A percentile compares a stretch with the other conserved stretches of the same genome.
phyloP scores from a whole-genome alignment of 352 stramenopile species.

The Globisporangium acanthophoron region DNA sequence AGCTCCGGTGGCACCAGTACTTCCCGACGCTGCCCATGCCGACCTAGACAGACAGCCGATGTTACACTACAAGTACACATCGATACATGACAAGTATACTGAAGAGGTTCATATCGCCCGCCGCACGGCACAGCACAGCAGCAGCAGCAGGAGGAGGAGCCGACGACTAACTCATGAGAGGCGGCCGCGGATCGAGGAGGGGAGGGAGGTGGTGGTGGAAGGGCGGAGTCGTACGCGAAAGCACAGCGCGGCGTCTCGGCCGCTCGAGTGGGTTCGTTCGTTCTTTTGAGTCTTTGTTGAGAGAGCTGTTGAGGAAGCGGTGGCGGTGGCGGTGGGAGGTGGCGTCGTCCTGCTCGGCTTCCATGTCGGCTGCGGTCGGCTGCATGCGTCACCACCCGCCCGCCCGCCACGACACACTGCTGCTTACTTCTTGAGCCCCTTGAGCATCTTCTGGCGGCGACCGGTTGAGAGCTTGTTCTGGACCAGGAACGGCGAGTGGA shows the following conservation, averaged over 20 bases:
- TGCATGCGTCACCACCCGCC: too few species aligned
- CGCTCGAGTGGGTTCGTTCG: conserved; percentile 10
- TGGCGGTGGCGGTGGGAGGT: not conserved
- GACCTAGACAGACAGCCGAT: too few species aligned
- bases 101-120: not conserved
- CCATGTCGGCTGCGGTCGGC: not conserved
- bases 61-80: too few species aligned
- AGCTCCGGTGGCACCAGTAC: conserved; percentile 46
- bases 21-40: conserved; percentile 22
- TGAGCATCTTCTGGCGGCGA: conserved; percentile 85
- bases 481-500: conserved; percentile 80
- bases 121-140: not conserved
- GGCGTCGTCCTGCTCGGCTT: not conserved
- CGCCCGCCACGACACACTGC: not conserved
- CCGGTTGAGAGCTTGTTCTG: conserved; percentile 85
- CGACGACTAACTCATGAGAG: not conserved
- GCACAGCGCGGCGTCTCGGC: not conserved
- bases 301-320: too few species aligned
- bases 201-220: not conserved
- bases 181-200: not conserved
- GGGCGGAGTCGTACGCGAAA: conserved; percentile 1
- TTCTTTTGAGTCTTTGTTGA: conserved; percentile 11
- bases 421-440: conserved; percentile 82
- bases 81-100: not conserved
- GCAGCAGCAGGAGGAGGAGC: not conserved